phyloP scores from a whole-genome alignment of 768 basidiomycete species.

The Daedaleopsis sinensis region DNA sequence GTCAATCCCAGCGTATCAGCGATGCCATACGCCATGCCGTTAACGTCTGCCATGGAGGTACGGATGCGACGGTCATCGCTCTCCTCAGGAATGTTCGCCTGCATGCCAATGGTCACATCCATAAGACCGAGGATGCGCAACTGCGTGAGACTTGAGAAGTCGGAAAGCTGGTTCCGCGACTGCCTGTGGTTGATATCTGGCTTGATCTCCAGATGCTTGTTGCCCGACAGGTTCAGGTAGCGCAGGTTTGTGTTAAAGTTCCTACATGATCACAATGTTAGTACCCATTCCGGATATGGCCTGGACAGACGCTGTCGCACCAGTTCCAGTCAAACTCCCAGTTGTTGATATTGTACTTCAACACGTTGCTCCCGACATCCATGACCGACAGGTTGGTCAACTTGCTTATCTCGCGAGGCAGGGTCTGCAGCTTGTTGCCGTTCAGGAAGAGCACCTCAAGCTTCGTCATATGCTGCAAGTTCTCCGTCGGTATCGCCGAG shows the following conservation, averaged over 20 bases:
- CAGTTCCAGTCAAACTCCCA: slow-evolving; percentile 99
- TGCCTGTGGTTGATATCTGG: slow-evolving; percentile 47
- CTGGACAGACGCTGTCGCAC: slow-evolving; percentile 40
- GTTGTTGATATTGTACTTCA: slow-evolving; percentile 98
- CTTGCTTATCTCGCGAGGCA: slow-evolving; percentile 89
- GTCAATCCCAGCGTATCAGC: slow-evolving; percentile 86
- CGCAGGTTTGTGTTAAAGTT: slow-evolving; percentile 93
- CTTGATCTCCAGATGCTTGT: slow-evolving; percentile 95
- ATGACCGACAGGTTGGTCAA: slow-evolving; percentile 76
- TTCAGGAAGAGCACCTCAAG: slow-evolving; percentile 85
- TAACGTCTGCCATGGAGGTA: slow-evolving; percentile 86
- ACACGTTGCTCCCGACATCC: slow-evolving; percentile 90
- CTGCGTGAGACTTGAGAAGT: slow-evolving; percentile 85
- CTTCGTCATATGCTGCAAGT: slow-evolving; percentile 69
- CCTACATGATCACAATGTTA: slow-evolving; percentile 48
- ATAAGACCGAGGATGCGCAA: slow-evolving; percentile 94
- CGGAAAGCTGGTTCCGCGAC: slow-evolving; percentile 51
- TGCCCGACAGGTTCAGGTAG: slow-evolving; percentile 96
- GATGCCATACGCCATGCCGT: slow-evolving; percentile 94
- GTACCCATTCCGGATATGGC: no score
- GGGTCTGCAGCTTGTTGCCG: slow-evolving; percentile 89
- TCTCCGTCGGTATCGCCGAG: slow-evolving; percentile 87
- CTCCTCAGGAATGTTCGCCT: slow-evolving; percentile 73
- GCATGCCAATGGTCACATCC: slow-evolving; percentile 80
- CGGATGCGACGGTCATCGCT: slow-evolving; percentile 89